Percentiles rank a stretch among this genome's conserved stretches.
These are phyloP conservation scores for Spinacia oleracea DNA, from an alignment of 179 eudicot species.

Conservation along the genomic window DNA sequence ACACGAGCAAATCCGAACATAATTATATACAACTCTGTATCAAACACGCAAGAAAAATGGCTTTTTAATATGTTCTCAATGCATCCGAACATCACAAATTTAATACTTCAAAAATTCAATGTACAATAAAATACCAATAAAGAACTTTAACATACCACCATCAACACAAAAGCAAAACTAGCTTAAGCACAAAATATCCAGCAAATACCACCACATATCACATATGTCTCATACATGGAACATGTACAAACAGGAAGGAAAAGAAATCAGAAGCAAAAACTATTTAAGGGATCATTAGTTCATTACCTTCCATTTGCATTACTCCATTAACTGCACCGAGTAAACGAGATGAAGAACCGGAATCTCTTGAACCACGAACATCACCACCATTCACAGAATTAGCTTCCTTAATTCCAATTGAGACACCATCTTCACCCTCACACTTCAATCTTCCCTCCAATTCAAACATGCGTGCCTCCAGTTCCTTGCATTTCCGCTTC, in stretches of 20 bases:
- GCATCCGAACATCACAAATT: not conserved
- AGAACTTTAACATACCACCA: not conserved
- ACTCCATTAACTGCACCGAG: not conserved
- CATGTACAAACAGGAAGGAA: not conserved
- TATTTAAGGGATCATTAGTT: not conserved
- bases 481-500: constrained; percentile 49
- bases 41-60: not conserved
- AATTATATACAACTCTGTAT: not conserved
- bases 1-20: not conserved
- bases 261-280: not conserved
- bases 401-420: constrained; percentile 18
- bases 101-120: not conserved
- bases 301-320: constrained; percentile 24
- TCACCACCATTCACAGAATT: not conserved
- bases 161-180: not conserved
- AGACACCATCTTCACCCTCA: constrained; percentile 3
- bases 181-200: not conserved
- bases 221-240: too few species aligned
- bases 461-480: constrained; percentile 42
- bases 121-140: not conserved
- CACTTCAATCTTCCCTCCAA: constrained; percentile 37
- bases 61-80: not conserved
- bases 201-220: too few species aligned
- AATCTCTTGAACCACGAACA: not conserved
- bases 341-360: not conserved